Evolutionary conservation across 345 rosid species (phyloP).

Genomic region (Sisymbrium irio): DNA sequence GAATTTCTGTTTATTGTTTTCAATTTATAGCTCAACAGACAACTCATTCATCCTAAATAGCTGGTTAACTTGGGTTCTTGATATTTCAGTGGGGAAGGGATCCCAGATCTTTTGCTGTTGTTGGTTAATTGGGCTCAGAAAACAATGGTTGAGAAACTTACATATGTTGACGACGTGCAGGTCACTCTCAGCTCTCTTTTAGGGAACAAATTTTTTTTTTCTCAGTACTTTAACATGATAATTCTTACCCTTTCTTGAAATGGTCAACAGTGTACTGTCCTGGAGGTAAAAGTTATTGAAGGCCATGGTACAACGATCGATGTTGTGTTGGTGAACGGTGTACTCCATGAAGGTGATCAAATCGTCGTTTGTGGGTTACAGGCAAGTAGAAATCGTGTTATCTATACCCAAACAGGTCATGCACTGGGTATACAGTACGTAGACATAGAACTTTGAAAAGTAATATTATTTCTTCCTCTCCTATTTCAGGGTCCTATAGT

Average conservation of each 20-base stretch:
- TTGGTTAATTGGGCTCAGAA: slow-evolving; percentile 92
- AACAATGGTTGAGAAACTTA: slow-evolving; percentile 93
- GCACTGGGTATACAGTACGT: too few relatives aligned
- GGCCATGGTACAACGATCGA: slow-evolving; percentile 96
- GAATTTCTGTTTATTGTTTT: slow-evolving; percentile 8
- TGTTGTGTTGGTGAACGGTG: slow-evolving; percentile 88
- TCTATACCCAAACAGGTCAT: background rate
- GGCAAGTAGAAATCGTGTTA: slow-evolving; percentile 46
- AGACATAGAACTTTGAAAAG: too few relatives aligned
- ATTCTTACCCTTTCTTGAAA: slow-evolving; percentile 33
- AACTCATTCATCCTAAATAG: slow-evolving; percentile 13
- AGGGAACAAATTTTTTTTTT: background rate
- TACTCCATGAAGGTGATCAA: slow-evolving; percentile 90
- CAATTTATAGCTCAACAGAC: slow-evolving; percentile 1
- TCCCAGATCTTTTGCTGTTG: slow-evolving; percentile 79
- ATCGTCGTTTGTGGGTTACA: slow-evolving; percentile 94
- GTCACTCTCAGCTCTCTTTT: slow-evolving; percentile 34
- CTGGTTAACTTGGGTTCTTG: slow-evolving; percentile 30
- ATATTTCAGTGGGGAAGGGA: slow-evolving; percentile 78
- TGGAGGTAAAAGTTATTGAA: slow-evolving; percentile 95
- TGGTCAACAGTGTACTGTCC: slow-evolving; percentile 76
- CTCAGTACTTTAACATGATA: slow-evolving; percentile 8
- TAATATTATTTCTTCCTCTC: slow-evolving; percentile 21
- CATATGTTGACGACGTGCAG: slow-evolving; percentile 78
- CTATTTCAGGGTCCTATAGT: slow-evolving; percentile 78